Evolutionary conservation across 371 early-diverging fungal genomes (phyloP).

Genomic region (Coemansia sp.): DNA sequence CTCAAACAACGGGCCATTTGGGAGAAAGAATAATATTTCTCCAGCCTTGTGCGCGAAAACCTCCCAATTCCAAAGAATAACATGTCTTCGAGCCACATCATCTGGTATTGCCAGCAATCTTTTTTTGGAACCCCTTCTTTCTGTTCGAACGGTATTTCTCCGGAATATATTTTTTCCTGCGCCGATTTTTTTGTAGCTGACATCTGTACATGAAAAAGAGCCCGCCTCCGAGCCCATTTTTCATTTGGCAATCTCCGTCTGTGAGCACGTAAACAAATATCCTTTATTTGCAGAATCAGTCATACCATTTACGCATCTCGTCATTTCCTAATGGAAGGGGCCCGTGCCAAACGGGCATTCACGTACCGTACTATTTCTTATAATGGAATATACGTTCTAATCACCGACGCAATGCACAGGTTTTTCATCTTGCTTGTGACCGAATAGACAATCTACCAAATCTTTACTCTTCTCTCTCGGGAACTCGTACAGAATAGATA

Average conservation of each 20-base stretch:
- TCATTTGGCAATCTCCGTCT: constrained; percentile 8
- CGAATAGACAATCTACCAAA: not conserved
- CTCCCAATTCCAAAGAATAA: not conserved
- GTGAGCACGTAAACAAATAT: not conserved
- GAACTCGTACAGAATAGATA: not conserved
- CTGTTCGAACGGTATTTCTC: not conserved
- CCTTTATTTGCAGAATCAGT: not conserved
- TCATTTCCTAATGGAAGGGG: not conserved
- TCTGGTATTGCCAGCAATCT: not conserved
- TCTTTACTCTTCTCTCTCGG: not conserved
- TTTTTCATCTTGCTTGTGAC: not conserved
- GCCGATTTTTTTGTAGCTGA: not conserved
- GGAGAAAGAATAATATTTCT: not conserved
- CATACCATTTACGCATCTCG: not conserved
- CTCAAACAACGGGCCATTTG: not conserved
- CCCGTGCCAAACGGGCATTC: constrained; percentile 1
- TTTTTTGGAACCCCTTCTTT: too few species aligned
- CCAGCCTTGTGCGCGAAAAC: not conserved
- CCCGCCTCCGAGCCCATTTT: constrained; percentile 15
- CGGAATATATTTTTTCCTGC: not conserved
- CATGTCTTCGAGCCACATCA: not conserved
- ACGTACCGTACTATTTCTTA: constrained; percentile 2
- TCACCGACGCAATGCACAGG: not conserved
- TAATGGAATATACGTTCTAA: not conserved
- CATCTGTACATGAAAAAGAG: not conserved